These are phyloP conservation scores for Bipolaris gigantea DNA, from an alignment of 2,329 filamentous ascomycete genomes.

Conservation along the genomic window DNA sequence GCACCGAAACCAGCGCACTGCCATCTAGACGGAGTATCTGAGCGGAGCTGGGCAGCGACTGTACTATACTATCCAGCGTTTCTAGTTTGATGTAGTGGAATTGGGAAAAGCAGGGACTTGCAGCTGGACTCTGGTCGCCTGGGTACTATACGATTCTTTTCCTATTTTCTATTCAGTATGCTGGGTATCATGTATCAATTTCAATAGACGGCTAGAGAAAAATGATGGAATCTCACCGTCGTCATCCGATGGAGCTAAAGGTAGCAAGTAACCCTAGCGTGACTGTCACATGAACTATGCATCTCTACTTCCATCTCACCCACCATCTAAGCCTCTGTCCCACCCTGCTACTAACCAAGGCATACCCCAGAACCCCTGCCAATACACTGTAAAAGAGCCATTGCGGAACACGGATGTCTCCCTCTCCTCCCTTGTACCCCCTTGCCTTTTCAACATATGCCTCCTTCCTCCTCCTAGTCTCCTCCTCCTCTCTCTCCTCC, in stretches of 20 bases:
- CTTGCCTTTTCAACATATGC: background rate
- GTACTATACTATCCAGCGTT: no score
- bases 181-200: no score
- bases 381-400: background rate
- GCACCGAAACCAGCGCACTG: conserved; percentile 11
- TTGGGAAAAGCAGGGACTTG: no score
- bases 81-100: no score
- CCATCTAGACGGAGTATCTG: background rate
- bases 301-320: background rate
- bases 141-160: no score
- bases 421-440: background rate
- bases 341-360: background rate
- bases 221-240: no score
- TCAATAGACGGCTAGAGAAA: no score
- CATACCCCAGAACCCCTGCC: background rate
- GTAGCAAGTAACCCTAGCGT: no score
- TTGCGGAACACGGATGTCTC: background rate
- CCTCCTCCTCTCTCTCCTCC: background rate
- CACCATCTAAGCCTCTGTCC: background rate
- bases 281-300: background rate
- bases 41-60: background rate
- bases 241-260: no score
- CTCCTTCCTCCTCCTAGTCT: background rate
- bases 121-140: no score
- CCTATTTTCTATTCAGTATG: no score